Base-by-base conservation (phyloP, 805 yeast species). In the Hanseniaspora singularis region DNA sequence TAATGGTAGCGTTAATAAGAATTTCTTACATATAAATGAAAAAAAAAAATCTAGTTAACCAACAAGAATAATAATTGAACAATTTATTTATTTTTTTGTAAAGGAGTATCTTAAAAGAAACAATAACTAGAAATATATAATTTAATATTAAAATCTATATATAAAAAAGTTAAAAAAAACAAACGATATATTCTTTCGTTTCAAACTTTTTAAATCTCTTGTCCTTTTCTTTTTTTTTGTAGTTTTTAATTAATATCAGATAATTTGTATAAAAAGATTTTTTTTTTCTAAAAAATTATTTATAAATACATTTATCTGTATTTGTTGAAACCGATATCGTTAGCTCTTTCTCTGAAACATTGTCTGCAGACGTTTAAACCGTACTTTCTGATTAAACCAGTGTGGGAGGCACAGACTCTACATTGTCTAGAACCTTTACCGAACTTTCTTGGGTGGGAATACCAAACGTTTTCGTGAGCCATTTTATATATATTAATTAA, bases 401-500 rank as follows among this genome's bases (percentile, higher is more conserved):
- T 72, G 88, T 89, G 96, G 73, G 97, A 85, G 65, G 95, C 78
- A 71, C 95, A 86, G 79, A 89, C 88, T 74, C 97, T 92, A 80
- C 97, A 92, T 77, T 85, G 92, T 79, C 99, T 95, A 67, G 97
- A 84, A 77, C 99, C 99, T 85, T 92, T 92, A 75, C 98, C 98
- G 87, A 78, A 89, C 76, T 83, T 88, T 85, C 97, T 86, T 81
- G 99, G 98, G 95, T 92, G 98, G 72, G 97, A 88, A 81, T 74
- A 92, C 99, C 99, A 92, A 81, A 89, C 95, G 87, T 86, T 81
- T 81, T 86, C 96, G 96, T 88, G 97, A 82, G 96, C 96, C 97
- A 88, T 88, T 54, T 74, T 83, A n/a, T 47, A 27, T 32, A 18
- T 37, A 8, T 26, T 26, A 30, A 33, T 16, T 34, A 22, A 36